Evolutionary conservation across 1,139 yeast genomes (phyloP).

Genomic region (Suhomyces coccinellae): DNA sequence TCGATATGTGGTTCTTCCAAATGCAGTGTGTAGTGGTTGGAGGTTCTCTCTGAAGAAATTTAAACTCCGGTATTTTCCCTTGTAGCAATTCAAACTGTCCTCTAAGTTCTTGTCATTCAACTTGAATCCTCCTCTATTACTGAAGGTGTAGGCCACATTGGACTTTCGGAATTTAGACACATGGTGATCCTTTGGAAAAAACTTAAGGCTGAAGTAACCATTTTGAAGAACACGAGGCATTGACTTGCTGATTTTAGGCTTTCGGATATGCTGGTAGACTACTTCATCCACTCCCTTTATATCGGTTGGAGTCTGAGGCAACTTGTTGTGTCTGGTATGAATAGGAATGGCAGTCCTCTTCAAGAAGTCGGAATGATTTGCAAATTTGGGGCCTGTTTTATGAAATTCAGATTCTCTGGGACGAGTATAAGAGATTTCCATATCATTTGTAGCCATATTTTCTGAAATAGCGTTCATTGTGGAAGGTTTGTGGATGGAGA

Average conservation of each 20-base stretch:
- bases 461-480: no score
- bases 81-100: slow-evolving; percentile 24
- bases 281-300: slow-evolving; percentile 39
- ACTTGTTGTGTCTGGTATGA: slow-evolving; percentile 15
- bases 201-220: slow-evolving; percentile 28
- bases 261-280: slow-evolving; percentile 22
- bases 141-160: slow-evolving; percentile 39
- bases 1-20: slow-evolving; percentile 31
- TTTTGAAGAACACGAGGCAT: slow-evolving; percentile 25
- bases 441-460: not conserved
- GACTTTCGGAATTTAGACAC: slow-evolving; percentile 36
- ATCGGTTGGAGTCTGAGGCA: slow-evolving; percentile 35
- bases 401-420: not conserved
- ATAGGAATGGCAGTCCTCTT: not conserved
- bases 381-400: not conserved
- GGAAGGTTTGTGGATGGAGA: not conserved
- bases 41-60: slow-evolving; percentile 27
- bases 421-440: not conserved
- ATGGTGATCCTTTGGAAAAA: slow-evolving; percentile 27
- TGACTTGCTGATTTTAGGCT: slow-evolving; percentile 15
- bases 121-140: slow-evolving; percentile 30
- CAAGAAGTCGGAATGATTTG: slow-evolving; percentile 8
- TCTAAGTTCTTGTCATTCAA: slow-evolving; percentile 31
- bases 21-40: slow-evolving; percentile 38
- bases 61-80: slow-evolving; percentile 27